These are phyloP conservation scores for Rhodomyrtus tomentosa DNA, from an alignment of 345 rosid genomes.

Conservation along the genomic window DNA sequence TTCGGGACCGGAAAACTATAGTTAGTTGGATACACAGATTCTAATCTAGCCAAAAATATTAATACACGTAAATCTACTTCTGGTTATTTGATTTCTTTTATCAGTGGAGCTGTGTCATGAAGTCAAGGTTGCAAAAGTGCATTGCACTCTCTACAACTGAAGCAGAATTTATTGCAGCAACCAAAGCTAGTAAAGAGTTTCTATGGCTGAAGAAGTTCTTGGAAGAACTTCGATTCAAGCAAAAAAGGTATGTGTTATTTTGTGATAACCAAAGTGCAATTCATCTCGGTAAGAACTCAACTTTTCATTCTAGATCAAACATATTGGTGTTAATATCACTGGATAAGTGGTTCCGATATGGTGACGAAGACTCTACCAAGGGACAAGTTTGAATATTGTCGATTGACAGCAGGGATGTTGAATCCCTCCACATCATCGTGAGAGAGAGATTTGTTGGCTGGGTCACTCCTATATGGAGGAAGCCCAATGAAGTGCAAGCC, in stretches of 20 bases:
- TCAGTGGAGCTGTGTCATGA: too few species aligned
- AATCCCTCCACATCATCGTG: not conserved
- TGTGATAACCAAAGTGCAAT: not conserved
- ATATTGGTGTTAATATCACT: not conserved
- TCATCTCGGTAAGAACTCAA: not conserved
- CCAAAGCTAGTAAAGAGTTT: not conserved
- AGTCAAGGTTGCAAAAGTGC: too few species aligned
- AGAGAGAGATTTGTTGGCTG: not conserved
- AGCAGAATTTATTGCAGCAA: not conserved
- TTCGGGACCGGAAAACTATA: not conserved
- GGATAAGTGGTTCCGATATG: not conserved
- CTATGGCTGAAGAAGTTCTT: not conserved
- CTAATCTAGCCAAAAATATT: too few species aligned
- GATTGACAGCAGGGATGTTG: not conserved
- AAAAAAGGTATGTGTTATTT: not conserved
- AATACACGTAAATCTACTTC: too few species aligned
- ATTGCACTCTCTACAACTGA: too few species aligned
- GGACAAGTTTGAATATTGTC: not conserved
- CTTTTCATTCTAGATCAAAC: not conserved
- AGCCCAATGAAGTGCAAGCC: not conserved
- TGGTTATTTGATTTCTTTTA: too few species aligned
- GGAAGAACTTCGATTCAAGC: not conserved
- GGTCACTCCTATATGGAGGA: not conserved
- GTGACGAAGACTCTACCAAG: not conserved
- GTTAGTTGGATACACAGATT: not conserved